Evolutionary conservation across 331 rosid genomes (phyloP).

Genomic region (Saraca asoca): DNA sequence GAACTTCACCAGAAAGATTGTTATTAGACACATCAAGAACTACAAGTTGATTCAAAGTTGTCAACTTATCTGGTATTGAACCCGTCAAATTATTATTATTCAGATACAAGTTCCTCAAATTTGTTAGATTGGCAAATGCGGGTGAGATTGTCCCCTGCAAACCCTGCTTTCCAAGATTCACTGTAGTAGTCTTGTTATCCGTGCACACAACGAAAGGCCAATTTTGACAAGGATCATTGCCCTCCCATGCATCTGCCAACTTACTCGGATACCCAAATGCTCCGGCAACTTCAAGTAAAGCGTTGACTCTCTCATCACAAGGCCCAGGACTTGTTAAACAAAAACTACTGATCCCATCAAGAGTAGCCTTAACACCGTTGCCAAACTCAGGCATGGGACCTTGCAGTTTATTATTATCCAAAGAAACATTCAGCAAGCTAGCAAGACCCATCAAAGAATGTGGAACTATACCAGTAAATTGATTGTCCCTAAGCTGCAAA

Average conservation of each 20-base stretch:
- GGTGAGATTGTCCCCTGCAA: slow-evolving; percentile 64
- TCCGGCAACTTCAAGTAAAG: slow-evolving; percentile 55
- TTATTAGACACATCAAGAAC: slow-evolving; percentile 64
- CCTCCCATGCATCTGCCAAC: slow-evolving; percentile 56
- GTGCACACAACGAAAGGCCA: slow-evolving; percentile 62
- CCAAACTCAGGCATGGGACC: slow-evolving; percentile 61
- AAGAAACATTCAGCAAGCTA: slow-evolving; percentile 48
- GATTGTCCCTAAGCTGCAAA: slow-evolving; percentile 71
- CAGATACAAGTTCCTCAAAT: slow-evolving; percentile 51
- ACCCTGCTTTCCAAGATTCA: slow-evolving; percentile 45
- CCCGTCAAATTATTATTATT: slow-evolving; percentile 54
- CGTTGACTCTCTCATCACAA: slow-evolving; percentile 58
- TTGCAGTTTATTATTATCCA: slow-evolving; percentile 64
- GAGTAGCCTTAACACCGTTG: slow-evolving; percentile 23
- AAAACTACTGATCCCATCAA: slow-evolving; percentile 55
- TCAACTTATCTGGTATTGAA: slow-evolving; percentile 50
- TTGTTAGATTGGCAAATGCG: slow-evolving; percentile 59
- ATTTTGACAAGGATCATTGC: slow-evolving; percentile 44
- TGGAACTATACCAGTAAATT: slow-evolving; percentile 66
- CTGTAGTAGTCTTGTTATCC: slow-evolving; percentile 33
- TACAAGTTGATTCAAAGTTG: slow-evolving; percentile 49
- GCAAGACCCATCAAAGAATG: slow-evolving; percentile 40
- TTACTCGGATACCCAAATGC: slow-evolving; percentile 56
- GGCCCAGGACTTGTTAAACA: slow-evolving; percentile 45
- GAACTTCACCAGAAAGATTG: slow-evolving; percentile 56